Conservation (phyloP, 2,329 filamentous ascomycete genomes). For the Cladosporium sp. region DNA sequence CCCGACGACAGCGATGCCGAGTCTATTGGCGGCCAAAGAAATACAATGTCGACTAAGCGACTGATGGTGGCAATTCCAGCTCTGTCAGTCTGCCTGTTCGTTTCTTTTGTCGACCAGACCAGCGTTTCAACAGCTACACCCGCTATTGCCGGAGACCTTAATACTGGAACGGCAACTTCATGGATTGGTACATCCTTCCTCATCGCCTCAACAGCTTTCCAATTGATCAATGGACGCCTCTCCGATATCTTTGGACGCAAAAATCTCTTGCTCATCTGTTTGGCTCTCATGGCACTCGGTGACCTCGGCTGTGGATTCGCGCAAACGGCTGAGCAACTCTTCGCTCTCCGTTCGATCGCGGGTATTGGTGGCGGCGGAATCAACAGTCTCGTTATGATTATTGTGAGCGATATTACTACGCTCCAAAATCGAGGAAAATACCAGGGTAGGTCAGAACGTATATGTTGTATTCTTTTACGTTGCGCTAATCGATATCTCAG, state of each 20-base stretch:
- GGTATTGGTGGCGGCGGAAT: constrained; percentile 48
- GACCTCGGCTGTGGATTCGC: constrained; percentile 17
- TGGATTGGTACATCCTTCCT: constrained; percentile 52
- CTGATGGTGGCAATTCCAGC: constrained; percentile 15
- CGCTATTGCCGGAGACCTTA: constrained; percentile 12
- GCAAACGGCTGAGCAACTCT: constrained; percentile 34
- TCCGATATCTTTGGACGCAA: constrained; percentile 65
- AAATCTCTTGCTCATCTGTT: constrained; percentile 55
- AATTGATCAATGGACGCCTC: constrained; percentile 58
- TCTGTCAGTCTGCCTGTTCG: constrained; percentile 13
- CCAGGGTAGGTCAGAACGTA: constrained; percentile 23
- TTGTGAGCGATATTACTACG: constrained; percentile 49
- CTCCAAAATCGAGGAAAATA: constrained; percentile 44
- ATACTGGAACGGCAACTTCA: constrained; percentile 11
- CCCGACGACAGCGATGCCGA: constrained; percentile 12
- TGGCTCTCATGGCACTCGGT: constrained; percentile 7
- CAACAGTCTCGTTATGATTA: constrained; percentile 43
- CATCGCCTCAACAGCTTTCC: constrained; percentile 45
- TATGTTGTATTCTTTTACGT: too few relatives aligned
- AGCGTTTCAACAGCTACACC: constrained; percentile 14
- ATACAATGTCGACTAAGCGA: constrained; percentile 11
- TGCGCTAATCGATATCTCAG: background rate
- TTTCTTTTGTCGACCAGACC: constrained; percentile 14
- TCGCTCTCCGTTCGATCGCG: constrained; percentile 52
- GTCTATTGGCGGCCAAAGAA: constrained; percentile 13